A percentile compares a stretch with the other conserved stretches of the same genome.
phyloP scores from a whole-genome alignment of 108 stramenopile genomes.

The Epithemia pelagica region DNA sequence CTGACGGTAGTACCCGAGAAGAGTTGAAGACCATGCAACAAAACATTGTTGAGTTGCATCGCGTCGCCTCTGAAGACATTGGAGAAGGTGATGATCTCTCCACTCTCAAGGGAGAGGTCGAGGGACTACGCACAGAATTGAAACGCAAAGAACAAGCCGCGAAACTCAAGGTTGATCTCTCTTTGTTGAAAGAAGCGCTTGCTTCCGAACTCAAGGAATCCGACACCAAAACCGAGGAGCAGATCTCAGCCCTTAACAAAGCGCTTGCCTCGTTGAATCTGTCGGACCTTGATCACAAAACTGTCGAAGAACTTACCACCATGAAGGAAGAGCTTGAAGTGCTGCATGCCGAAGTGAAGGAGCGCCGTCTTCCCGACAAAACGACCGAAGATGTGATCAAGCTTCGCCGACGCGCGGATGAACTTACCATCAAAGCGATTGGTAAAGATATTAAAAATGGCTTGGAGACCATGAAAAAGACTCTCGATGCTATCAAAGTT shows the following conservation, averaged over 20 bases:
- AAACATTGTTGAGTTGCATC: slow-evolving; percentile 1
- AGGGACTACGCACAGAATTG: background rate
- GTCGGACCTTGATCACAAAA: background rate
- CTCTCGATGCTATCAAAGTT: background rate
- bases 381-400: background rate
- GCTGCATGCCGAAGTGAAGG: background rate
- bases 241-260: background rate
- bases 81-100: background rate
- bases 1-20: slow-evolving; percentile 1
- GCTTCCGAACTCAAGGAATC: background rate
- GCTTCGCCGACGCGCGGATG: background rate
- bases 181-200: background rate
- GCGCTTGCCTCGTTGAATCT: background rate
- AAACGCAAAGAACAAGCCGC: background rate
- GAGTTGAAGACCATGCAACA: slow-evolving; percentile 1
- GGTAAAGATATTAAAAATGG: background rate
- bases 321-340: slow-evolving; percentile 1
- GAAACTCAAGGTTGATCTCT: slow-evolving; percentile 3
- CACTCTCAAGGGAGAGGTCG: slow-evolving; percentile 5
- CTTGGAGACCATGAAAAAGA: background rate
- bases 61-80: background rate
- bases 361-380: background rate
- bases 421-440: background rate
- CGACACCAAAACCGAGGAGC: background rate
- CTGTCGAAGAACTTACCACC: background rate